Conservation (phyloP, 352 stramenopile species). For the Pythium rishiriense region DNA sequence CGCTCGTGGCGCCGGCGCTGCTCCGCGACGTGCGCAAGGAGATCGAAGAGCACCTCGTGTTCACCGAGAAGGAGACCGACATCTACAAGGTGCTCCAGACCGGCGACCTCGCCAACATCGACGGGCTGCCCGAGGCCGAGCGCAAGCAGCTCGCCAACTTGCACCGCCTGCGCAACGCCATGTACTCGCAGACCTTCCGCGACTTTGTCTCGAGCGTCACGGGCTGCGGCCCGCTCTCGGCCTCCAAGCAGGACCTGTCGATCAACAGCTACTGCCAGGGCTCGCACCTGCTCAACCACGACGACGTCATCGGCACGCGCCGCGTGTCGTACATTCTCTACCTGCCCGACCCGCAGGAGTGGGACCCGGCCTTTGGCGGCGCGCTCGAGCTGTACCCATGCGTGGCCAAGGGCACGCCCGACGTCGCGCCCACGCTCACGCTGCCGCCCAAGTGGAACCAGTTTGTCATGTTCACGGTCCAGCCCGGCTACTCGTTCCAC, state of each 20-base stretch:
- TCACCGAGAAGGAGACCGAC: constrained; percentile 94
- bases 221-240: constrained; percentile 45
- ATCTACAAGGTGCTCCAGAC: constrained; percentile 93
- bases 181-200: constrained; percentile 88
- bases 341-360: constrained; percentile 81
- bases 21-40: constrained; percentile 55
- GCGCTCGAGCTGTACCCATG: constrained; percentile 86
- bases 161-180: constrained; percentile 72
- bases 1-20: constrained; percentile 29
- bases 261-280: constrained; percentile 89
- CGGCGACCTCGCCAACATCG: constrained; percentile 87
- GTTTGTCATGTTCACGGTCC: constrained; percentile 90
- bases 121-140: constrained; percentile 34
- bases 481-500: constrained; percentile 89
- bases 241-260: constrained; percentile 82
- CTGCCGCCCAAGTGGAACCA: constrained; percentile 83
- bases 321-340: constrained; percentile 93
- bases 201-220: constrained; percentile 73
- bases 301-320: constrained; percentile 92
- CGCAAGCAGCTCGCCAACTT: constrained; percentile 62
- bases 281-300: constrained; percentile 92
- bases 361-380: constrained; percentile 81
- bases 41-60: constrained; percentile 79
- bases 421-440: constrained; percentile 33
- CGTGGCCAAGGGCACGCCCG: constrained; percentile 30